Conservation (phyloP, 2,329 filamentous ascomycete genomes). For the Microcera coccophila region DNA sequence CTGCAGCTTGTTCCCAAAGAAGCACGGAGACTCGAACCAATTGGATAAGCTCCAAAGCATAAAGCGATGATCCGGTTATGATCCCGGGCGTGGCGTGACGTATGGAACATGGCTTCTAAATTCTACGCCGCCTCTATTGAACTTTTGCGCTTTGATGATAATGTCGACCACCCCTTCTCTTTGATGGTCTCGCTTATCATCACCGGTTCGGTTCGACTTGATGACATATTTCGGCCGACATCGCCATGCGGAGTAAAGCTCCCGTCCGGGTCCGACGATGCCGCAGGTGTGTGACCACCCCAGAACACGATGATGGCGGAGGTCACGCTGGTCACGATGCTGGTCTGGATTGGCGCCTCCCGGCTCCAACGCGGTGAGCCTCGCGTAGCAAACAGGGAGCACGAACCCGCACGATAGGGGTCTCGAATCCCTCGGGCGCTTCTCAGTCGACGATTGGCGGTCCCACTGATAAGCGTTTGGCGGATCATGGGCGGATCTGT, state of each 20-base stretch:
- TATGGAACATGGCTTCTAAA: no score
- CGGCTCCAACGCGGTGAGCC: neutral
- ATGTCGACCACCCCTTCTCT: no score
- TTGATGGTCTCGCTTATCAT: no score
- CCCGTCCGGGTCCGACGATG: neutral
- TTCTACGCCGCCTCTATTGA: neutral
- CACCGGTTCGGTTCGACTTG: no score
- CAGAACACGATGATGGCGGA: neutral
- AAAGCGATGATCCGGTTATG: neutral
- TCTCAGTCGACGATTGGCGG: neutral
- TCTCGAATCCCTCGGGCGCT: no score
- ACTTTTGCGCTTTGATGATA: no score
- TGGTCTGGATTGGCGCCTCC: neutral
- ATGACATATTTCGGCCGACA: neutral
- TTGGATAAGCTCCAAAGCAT: neutral
- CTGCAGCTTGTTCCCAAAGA: neutral
- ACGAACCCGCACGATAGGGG: no score
- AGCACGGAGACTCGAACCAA: neutral
- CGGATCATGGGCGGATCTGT: neutral
- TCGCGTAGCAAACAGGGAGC: no score
- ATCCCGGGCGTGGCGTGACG: neutral
- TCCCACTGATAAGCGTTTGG: constrained; percentile 1
- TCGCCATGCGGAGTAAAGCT: neutral
- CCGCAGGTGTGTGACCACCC: neutral
- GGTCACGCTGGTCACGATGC: neutral